phyloP scores from a whole-genome alignment of 257 asterid genomes.

The Forsythia viridissima region DNA sequence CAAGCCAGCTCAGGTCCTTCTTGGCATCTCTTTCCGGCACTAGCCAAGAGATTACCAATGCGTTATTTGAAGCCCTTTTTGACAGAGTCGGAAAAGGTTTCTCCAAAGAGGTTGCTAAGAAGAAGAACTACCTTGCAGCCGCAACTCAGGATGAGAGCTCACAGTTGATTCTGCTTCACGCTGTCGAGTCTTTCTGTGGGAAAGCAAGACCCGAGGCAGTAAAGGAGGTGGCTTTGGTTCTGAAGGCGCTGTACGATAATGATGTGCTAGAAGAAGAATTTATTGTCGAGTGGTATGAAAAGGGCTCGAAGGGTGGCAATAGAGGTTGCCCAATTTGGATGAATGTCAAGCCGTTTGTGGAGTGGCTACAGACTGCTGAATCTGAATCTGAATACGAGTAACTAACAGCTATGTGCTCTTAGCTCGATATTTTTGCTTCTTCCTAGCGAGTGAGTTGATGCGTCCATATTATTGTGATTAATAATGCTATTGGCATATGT shows the following conservation, averaged over 20 bases:
- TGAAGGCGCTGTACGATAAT: conserved; percentile 54
- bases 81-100: conserved; percentile 68
- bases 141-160: conserved; percentile 51
- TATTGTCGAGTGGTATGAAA: conserved; percentile 61
- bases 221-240: conserved; percentile 64
- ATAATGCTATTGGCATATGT: no score
- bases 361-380: conserved; percentile 78
- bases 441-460: no score
- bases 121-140: conserved; percentile 50
- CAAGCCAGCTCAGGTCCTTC: conserved; percentile 41
- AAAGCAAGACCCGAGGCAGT: conserved; percentile 59
- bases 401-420: background rate
- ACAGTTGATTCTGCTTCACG: conserved; percentile 48
- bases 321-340: conserved; percentile 63
- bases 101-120: conserved; percentile 57
- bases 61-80: conserved; percentile 54
- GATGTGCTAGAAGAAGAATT: conserved; percentile 66
- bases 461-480: no score
- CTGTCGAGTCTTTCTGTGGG: conserved; percentile 54
- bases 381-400: conserved; percentile 68
- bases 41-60: conserved; percentile 40
- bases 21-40: conserved; percentile 51
- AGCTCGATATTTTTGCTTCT: no score
- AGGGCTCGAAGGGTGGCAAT: conserved; percentile 48
- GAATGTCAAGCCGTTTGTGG: conserved; percentile 65